phyloP scores from a whole-genome alignment of 345 rosid genomes.

The Syzygium jambos region DNA sequence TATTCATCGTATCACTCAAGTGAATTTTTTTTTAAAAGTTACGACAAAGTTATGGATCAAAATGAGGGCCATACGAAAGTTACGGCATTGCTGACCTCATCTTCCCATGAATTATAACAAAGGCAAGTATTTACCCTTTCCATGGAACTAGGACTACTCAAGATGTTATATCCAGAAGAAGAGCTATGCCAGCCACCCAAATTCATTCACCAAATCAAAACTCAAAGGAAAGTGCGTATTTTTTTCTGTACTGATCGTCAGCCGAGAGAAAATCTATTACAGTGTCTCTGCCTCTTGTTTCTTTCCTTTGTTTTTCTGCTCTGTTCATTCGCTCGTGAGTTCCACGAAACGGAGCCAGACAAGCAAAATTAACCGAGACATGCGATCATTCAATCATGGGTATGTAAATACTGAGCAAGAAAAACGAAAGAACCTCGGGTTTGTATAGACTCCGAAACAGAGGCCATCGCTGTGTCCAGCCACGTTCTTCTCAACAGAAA shows the following conservation, averaged over 20 bases:
- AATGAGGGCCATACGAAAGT: not conserved
- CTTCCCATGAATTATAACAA: not conserved
- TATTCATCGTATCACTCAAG: not conserved
- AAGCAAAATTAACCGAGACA: not conserved
- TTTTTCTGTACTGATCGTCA: not conserved
- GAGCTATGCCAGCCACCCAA: not conserved
- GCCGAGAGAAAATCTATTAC: not conserved
- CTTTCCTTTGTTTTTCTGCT: not conserved
- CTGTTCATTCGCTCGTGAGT: not conserved
- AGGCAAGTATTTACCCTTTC: not conserved
- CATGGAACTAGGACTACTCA: not conserved
- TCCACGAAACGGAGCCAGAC: not conserved
- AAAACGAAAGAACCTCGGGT: constrained; percentile 36
- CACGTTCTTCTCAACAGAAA: not conserved
- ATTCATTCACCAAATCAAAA: not conserved
- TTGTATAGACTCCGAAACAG: constrained; percentile 24
- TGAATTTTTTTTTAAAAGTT: not conserved
- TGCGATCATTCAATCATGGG: not conserved
- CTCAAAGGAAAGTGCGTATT: not conserved
- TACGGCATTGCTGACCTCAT: not conserved
- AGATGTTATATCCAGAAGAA: not conserved
- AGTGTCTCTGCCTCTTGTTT: not conserved
- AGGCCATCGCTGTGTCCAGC: constrained; percentile 28
- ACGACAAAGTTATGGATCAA: not conserved
- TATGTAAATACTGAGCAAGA: not conserved